Conservation (phyloP, 2,329 filamentous ascomycete genomes). For the Ophiostoma tasmaniense region DNA sequence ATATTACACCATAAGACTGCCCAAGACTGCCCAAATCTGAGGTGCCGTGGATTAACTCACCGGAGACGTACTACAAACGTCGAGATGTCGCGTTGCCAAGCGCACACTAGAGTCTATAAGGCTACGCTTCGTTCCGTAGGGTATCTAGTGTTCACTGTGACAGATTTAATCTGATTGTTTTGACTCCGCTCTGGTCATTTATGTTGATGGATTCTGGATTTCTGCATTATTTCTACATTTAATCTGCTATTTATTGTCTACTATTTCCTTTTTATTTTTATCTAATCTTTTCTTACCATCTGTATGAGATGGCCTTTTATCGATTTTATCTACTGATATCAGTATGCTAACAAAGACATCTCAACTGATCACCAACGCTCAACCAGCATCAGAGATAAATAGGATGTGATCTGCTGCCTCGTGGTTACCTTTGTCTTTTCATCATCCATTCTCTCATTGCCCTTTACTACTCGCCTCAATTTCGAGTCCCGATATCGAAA, state of each 20-base stretch:
- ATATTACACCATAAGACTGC: too few species aligned
- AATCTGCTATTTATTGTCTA: not conserved
- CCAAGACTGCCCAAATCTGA: not conserved
- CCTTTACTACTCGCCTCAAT: not conserved
- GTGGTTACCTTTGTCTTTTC: not conserved
- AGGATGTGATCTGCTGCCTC: conserved; percentile 4
- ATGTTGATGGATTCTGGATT: not conserved
- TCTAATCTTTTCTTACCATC: not conserved
- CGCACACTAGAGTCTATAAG: not conserved
- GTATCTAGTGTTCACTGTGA: not conserved
- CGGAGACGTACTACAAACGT: not conserved
- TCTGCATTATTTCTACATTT: not conserved
- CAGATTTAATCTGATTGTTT: not conserved
- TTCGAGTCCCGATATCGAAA: not conserved
- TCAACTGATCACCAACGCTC: too few species aligned
- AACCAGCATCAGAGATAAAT: not conserved
- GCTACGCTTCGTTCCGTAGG: not conserved
- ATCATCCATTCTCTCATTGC: not conserved
- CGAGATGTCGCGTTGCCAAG: not conserved
- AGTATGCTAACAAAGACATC: too few species aligned
- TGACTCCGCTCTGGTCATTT: not conserved
- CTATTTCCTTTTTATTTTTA: not conserved
- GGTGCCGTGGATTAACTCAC: not conserved
- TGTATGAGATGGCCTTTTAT: not conserved
- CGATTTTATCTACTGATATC: not conserved